A percentile compares a stretch with the other conserved stretches of the same genome.
These are phyloP conservation scores for Oropetium thomaeum DNA, from an alignment of 176 grass and related monocot genomes.

Conservation along the genomic window DNA sequence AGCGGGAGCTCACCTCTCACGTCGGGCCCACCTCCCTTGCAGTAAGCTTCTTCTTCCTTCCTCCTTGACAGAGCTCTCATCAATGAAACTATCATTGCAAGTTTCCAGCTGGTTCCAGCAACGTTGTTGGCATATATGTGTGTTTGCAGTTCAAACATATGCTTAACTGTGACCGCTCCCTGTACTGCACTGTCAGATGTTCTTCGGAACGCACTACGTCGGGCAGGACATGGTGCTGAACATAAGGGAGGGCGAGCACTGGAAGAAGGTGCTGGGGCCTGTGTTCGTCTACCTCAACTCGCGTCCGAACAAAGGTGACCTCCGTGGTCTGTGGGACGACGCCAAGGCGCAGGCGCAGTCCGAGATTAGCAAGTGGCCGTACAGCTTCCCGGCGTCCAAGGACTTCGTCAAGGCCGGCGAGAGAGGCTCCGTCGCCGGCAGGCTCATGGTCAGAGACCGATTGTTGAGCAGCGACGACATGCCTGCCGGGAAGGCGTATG, in stretches of 20 bases:
- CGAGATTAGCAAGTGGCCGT: conserved; percentile 63
- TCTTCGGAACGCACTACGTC: conserved; percentile 60
- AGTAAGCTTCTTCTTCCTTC: conserved; percentile 18
- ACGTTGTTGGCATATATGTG: no score
- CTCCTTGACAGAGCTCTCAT: no score
- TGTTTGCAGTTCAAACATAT: background rate
- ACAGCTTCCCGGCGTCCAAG: conserved; percentile 53
- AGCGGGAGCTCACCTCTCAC: conserved; percentile 78
- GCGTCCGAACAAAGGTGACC: background rate
- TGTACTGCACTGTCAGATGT: conserved; percentile 39
- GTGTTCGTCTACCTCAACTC: conserved; percentile 89
- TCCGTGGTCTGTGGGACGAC: conserved; percentile 49
- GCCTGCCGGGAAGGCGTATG: background rate
- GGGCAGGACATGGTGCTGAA: conserved; percentile 48
- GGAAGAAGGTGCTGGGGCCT: conserved; percentile 81
- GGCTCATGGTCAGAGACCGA: conserved; percentile 42
- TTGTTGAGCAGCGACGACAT: background rate
- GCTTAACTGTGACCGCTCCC: background rate
- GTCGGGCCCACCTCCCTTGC: conserved; percentile 59
- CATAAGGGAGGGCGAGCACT: conserved; percentile 49
- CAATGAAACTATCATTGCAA: background rate
- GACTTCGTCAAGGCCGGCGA: conserved; percentile 50
- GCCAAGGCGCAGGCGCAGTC: conserved; percentile 60
- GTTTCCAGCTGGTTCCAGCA: no score
- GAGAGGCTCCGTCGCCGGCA: conserved; percentile 45